These are phyloP conservation scores for Aspergillus texensis DNA, from an alignment of 2,329 filamentous ascomycete genomes.

Conservation along the genomic window DNA sequence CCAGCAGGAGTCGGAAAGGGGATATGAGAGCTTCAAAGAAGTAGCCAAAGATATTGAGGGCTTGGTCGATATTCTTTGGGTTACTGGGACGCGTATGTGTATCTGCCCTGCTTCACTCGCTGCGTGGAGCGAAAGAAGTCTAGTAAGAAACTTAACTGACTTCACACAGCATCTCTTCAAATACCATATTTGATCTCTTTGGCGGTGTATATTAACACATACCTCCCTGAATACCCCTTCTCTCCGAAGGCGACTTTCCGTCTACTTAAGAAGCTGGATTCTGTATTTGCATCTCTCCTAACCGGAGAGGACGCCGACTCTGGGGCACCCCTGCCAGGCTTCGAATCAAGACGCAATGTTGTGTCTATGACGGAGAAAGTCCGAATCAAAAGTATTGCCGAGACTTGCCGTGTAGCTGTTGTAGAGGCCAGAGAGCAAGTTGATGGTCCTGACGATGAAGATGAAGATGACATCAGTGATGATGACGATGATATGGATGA, in stretches of 20 bases:
- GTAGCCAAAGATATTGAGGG: slow-evolving; percentile 73
- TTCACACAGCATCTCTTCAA: slow-evolving; percentile 70
- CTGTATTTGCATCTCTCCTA: slow-evolving; percentile 77
- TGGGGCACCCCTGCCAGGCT: slow-evolving; percentile 68
- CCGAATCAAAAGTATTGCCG: slow-evolving; percentile 77
- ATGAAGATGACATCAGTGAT: slow-evolving; percentile 38
- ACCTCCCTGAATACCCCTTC: slow-evolving; percentile 72
- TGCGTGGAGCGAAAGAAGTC: neutral
- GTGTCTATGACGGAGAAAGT: slow-evolving; percentile 83
- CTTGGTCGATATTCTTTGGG: slow-evolving; percentile 80
- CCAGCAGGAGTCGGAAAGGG: slow-evolving; percentile 41
- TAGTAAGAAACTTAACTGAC: neutral
- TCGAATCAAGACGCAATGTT: slow-evolving; percentile 58
- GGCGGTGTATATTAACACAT: slow-evolving; percentile 71
- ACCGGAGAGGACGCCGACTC: slow-evolving; percentile 68
- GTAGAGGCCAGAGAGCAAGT: slow-evolving; percentile 63
- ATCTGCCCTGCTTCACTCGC: neutral
- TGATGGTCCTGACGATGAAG: slow-evolving; percentile 46
- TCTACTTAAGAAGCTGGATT: slow-evolving; percentile 76
- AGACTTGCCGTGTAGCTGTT: slow-evolving; percentile 71
- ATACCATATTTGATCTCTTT: slow-evolving; percentile 81
- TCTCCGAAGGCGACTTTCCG: slow-evolving; percentile 69
- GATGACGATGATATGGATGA: slow-evolving; percentile 49
- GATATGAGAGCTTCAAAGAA: slow-evolving; percentile 67
- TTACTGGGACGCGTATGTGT: slow-evolving; percentile 77